phyloP scores from a whole-genome alignment of 257 asterid species.

The Solanum chilense region DNA sequence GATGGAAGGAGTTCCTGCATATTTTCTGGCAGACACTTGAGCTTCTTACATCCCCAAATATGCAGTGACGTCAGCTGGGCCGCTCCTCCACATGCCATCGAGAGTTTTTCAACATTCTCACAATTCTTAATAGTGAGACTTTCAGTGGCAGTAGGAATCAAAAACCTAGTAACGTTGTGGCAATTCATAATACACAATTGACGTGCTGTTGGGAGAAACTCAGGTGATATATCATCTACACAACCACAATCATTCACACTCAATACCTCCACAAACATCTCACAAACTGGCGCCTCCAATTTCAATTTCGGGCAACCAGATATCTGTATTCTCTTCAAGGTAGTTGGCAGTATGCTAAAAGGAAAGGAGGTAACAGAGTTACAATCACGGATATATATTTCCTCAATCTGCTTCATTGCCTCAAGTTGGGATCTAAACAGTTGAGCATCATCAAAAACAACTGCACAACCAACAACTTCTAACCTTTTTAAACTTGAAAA shows the following conservation, averaged over 20 bases:
- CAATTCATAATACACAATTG: accelerated
- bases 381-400: accelerated
- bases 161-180: not conserved
- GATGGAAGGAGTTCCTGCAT: not conserved
- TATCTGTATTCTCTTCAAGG: no score
- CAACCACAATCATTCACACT: accelerated
- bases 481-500: no score
- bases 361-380: no score
- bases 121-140: accelerated
- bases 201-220: not conserved
- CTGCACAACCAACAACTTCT: no score
- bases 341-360: no score
- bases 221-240: not conserved
- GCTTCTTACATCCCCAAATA: accelerated
- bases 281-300: no score
- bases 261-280: no score
- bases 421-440: no score
- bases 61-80: accelerated
- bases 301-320: no score
- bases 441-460: no score
- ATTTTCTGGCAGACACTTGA: not conserved
- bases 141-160: not conserved
- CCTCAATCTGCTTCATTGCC: no score
- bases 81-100: not conserved
- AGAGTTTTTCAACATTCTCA: not conserved